phyloP scores from a whole-genome alignment of 495 filamentous ascomycete genomes.

The Talaromyces trachyspermus region DNA sequence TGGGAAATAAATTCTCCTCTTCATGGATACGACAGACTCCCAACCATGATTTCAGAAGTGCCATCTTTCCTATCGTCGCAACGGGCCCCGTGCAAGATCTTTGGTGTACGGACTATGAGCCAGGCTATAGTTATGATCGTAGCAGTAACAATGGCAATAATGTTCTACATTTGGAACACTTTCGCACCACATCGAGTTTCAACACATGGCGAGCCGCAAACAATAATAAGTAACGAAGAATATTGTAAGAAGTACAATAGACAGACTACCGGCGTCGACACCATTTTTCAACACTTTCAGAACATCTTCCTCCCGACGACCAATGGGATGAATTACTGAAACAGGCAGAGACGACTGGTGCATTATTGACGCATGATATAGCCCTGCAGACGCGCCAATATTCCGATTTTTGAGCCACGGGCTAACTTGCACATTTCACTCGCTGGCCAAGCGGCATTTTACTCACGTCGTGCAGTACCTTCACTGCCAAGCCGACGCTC shows the following conservation, averaged over 20 bases:
- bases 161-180: not conserved
- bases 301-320: not conserved
- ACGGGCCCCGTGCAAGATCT: too few species aligned
- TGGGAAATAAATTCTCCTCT: too few species aligned
- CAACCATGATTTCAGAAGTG: not conserved
- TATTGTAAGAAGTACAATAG: not conserved
- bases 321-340: not conserved
- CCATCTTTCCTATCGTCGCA: not conserved
- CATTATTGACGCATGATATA: not conserved
- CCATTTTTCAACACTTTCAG: not conserved
- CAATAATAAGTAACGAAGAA: not conserved
- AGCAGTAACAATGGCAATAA: not conserved
- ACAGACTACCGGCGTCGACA: not conserved
- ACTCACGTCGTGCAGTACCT: conserved; percentile 18
- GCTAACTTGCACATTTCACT: not conserved
- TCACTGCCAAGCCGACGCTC: conserved; percentile 8
- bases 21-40: not conserved
- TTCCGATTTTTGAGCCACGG: not conserved
- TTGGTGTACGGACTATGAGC: not conserved
- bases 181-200: not conserved
- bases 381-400: not conserved
- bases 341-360: not conserved
- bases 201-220: not conserved
- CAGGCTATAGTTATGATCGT: not conserved
- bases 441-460: not conserved